Conservation (phyloP, 208 protist genomes). For the Acanthamoeba polyphaga region DNA sequence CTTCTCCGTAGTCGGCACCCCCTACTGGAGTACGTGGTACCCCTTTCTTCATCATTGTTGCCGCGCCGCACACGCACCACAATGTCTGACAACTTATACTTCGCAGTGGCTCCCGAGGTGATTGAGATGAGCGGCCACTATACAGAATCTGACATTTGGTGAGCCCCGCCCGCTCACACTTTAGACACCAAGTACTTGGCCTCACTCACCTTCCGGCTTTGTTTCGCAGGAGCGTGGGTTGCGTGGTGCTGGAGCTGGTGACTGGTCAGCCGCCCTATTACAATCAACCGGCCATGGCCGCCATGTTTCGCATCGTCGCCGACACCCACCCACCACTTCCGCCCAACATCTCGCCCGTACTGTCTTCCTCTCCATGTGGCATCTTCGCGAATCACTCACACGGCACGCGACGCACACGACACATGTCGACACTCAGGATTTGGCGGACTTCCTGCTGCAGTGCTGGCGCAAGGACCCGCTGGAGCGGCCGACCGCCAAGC, state of each 20-base stretch:
- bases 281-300: slow-evolving; percentile 92
- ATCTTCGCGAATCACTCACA: not conserved
- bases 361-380: no score
- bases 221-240: slow-evolving; percentile 85
- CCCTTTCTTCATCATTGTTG: not conserved
- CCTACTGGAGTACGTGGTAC: slow-evolving; percentile 93
- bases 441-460: slow-evolving; percentile 90
- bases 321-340: slow-evolving; percentile 92
- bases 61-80: not conserved
- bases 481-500: slow-evolving; percentile 85
- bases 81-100: not conserved
- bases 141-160: slow-evolving; percentile 93
- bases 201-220: no score
- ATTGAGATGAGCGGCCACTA: slow-evolving; percentile 91
- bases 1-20: slow-evolving; percentile 89
- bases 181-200: no score
- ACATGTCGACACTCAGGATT: not conserved
- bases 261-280: slow-evolving; percentile 94
- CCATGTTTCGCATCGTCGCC: slow-evolving; percentile 93
- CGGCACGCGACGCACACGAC: not conserved
- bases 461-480: slow-evolving; percentile 92
- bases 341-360: slow-evolving; percentile 85
- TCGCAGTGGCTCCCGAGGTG: slow-evolving; percentile 92
- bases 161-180: no score
- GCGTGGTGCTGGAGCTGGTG: slow-evolving; percentile 94